phyloP scores from a whole-genome alignment of 108 stramenopile genomes.

The Nitzschia sp. region DNA sequence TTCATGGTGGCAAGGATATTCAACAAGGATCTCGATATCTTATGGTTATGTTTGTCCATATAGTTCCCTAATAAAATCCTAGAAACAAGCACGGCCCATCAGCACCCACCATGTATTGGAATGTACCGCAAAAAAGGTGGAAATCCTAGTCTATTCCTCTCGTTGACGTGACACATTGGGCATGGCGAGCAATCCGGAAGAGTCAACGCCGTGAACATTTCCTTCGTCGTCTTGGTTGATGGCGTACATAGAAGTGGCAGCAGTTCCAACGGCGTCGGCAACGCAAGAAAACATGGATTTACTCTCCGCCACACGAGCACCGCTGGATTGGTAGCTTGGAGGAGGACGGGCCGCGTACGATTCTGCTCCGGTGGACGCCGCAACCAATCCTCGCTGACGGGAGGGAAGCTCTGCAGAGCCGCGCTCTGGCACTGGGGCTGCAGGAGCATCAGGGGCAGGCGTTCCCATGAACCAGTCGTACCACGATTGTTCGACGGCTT shows the following conservation, averaged over 20 bases:
- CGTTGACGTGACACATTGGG: slow-evolving; percentile 48
- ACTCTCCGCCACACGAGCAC: slow-evolving; percentile 64
- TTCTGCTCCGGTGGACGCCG: slow-evolving; percentile 19
- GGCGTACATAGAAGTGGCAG: slow-evolving; percentile 39
- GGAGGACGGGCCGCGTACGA: neutral
- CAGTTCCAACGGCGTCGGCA: slow-evolving; percentile 61
- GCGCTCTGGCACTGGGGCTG: slow-evolving; percentile 17
- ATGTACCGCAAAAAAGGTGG: neutral
- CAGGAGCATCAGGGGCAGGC: slow-evolving; percentile 2
- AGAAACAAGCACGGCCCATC: neutral
- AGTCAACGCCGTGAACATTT: slow-evolving; percentile 76
- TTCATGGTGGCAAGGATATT: slow-evolving; percentile 70
- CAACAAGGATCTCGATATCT: slow-evolving; percentile 62
- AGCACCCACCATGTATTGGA: neutral
- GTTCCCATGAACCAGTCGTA: slow-evolving; percentile 45
- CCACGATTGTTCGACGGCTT: slow-evolving; percentile 35
- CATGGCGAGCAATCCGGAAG: slow-evolving; percentile 60
- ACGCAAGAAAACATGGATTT: slow-evolving; percentile 78
- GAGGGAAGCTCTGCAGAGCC: slow-evolving; percentile 21
- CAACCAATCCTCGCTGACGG: slow-evolving; percentile 43
- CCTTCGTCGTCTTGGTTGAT: slow-evolving; percentile 59
- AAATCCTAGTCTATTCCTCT: slow-evolving; percentile 4
- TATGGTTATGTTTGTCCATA: slow-evolving; percentile 71
- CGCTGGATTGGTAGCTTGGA: slow-evolving; percentile 40
- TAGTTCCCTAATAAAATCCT: slow-evolving; percentile 5